Conservation (phyloP, 1,284 basidiomycete species). For the Ustilago sp. region DNA sequence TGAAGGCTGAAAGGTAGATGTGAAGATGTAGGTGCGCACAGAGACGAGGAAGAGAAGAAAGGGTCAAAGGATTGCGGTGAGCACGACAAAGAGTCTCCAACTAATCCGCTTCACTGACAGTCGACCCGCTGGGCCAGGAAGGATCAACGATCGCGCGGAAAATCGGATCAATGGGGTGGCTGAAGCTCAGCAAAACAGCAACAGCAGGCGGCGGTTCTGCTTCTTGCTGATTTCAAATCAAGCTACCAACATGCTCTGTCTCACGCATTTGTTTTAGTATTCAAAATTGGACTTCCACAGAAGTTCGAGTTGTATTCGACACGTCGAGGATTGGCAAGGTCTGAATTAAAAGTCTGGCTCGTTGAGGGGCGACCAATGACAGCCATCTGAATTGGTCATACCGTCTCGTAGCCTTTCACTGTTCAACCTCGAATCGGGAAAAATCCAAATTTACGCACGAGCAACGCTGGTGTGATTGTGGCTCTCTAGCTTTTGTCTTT, state of each 20-base stretch:
- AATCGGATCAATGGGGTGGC: slow-evolving; percentile 18
- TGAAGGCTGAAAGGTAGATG: not conserved
- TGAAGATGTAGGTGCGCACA: not conserved
- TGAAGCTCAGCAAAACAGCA: slow-evolving; percentile 23
- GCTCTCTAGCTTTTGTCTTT: slow-evolving; percentile 3
- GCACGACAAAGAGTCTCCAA: slow-evolving; percentile 2
- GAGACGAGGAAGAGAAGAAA: slow-evolving; percentile 12
- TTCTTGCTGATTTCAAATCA: slow-evolving; percentile 46
- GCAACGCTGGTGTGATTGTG: not conserved
- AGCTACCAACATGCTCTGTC: not conserved
- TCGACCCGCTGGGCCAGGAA: not conserved
- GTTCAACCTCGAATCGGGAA: slow-evolving; percentile 9
- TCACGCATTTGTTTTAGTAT: slow-evolving; percentile 2
- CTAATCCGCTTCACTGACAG: not conserved
- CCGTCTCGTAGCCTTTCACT: not conserved
- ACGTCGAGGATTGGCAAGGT: not conserved
- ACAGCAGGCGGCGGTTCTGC: slow-evolving; percentile 12
- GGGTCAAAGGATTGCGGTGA: slow-evolving; percentile 5
- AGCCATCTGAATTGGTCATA: slow-evolving; percentile 50
- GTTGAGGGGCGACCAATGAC: slow-evolving; percentile 38
- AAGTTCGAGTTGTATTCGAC: slow-evolving; percentile 2
- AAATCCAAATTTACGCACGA: slow-evolving; percentile 25
- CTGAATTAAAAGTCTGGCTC: not conserved
- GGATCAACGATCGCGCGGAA: slow-evolving; percentile 29
- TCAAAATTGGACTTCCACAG: slow-evolving; percentile 4